A percentile compares a stretch with the other conserved stretches of the same genome.
These are phyloP conservation scores for Cylindricascospora bacillispora DNA, from an alignment of 1,139 yeast species.

Conservation along the genomic window DNA sequence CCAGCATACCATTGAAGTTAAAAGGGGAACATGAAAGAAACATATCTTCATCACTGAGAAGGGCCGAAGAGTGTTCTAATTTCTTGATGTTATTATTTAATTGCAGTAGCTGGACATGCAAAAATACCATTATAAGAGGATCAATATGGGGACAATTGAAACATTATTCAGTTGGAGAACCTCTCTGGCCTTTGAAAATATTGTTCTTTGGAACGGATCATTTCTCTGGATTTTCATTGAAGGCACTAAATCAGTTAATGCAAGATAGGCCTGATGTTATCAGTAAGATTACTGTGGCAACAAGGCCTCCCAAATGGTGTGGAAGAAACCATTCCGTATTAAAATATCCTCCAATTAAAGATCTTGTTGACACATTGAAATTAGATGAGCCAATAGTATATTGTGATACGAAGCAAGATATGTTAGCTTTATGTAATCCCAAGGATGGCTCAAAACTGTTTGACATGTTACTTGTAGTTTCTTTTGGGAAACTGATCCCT, in stretches of 20 bases:
- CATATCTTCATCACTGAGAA: too few species aligned
- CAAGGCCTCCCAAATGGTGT: conserved; percentile 55
- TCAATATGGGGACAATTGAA: too few species aligned
- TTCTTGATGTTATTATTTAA: too few species aligned
- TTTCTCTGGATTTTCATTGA: conserved; percentile 53
- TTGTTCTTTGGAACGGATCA: conserved; percentile 76
- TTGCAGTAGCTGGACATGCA: too few species aligned
- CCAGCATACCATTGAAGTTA: too few species aligned
- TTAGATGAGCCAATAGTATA: conserved; percentile 31
- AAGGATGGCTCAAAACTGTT: conserved; percentile 21
- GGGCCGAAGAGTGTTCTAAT: too few species aligned
- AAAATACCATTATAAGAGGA: too few species aligned
- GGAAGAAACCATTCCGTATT: conserved; percentile 47
- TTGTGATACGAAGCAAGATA: conserved; percentile 50
- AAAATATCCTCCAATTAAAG: conserved; percentile 46
- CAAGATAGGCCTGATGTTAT: conserved; percentile 25
- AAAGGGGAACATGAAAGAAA: too few species aligned
- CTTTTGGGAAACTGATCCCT: conserved; percentile 78
- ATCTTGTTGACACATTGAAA: conserved; percentile 27
- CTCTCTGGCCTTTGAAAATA: conserved; percentile 25
- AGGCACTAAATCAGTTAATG: conserved; percentile 31
- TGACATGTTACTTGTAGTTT: conserved; percentile 73
- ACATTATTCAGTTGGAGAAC: too few species aligned
- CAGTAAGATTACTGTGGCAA: conserved; percentile 45
- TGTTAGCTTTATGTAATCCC: conserved; percentile 21